Evolutionary conservation across 495 filamentous ascomycete genomes (phyloP).

Genomic region (Thermochaetoides thermophila): DNA sequence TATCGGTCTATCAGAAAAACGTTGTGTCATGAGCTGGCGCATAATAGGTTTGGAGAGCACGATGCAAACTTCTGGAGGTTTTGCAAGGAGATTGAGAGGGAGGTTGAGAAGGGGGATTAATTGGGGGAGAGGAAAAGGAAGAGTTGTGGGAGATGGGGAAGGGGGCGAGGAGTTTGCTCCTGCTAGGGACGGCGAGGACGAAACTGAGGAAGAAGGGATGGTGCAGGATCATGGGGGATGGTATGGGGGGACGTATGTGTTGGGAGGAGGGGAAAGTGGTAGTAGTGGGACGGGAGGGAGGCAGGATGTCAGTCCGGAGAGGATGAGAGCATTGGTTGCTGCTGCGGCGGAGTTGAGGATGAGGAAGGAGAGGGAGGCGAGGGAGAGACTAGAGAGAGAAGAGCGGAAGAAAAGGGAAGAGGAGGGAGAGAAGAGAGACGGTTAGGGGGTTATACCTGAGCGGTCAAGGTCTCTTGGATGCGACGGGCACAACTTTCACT

Average conservation of each 20-base stretch:
- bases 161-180: constrained; percentile 46
- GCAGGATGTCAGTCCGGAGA: constrained; percentile 34
- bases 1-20: constrained; percentile 84
- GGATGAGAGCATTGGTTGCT: constrained; percentile 59
- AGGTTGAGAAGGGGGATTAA: constrained; percentile 60
- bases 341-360: constrained; percentile 58
- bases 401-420: too few species aligned
- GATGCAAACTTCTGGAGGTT: constrained; percentile 81
- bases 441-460: too few species aligned
- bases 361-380: too few species aligned
- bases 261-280: too few species aligned
- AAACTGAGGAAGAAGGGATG: constrained; percentile 38
- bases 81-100: constrained; percentile 68
- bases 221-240: constrained; percentile 67
- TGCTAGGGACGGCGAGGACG: constrained; percentile 1
- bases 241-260: constrained; percentile 75
- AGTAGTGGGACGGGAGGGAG: constrained; percentile 20
- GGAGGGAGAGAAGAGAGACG: too few species aligned
- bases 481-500: too few species aligned
- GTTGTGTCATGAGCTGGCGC: constrained; percentile 87
- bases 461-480: too few species aligned
- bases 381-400: too few species aligned
- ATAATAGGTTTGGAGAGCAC: constrained; percentile 75
- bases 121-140: constrained; percentile 53
- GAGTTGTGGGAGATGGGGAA: constrained; percentile 40